Base-by-base conservation (phyloP, 2,329 filamentous ascomycete species). In the Didymella exigua region DNA sequence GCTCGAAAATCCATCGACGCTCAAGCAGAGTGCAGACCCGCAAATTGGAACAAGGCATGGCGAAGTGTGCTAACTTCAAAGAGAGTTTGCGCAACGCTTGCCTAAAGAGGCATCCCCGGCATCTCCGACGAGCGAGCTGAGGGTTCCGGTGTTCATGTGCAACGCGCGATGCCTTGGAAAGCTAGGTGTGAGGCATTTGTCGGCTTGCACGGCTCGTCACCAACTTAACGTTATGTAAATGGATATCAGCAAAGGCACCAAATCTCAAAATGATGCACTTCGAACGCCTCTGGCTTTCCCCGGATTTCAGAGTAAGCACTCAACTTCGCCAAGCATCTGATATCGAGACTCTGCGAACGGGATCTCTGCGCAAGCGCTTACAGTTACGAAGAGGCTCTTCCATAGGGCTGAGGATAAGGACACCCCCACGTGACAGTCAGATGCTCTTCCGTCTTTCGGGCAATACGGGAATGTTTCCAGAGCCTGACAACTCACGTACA, bases 331-430 rank as follows among this genome's bases (percentile, higher is more conserved):
- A 65, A 62, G 60, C 52, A 53, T 62, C 50, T 58, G 48, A 56
- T 30, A 23, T 42, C 51, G 55, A 48, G 53, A 45, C 53, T 58
- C 54, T 58, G 56, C 58, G 48, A 56, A 49, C 65, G 65, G 63
- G 59, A 58, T 42, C 56, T 54, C 30, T 61, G 64, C 64, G 53
- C 64, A 66, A 67, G 64, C 60, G 65, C 65, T 68, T 62, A 68
- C 65, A 52, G 16, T 54, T 54, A 60, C 56, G 58, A 63, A 53
- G 58, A 59, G 59, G 58, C 54, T 58, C 47, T 42, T 37, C 41
- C 44, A 50, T 58, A 66, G 59, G 63, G 63, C 62, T 66, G 59
- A 58, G 19, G 51, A 49, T 10, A 37, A 41, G 44, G 44, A 37
- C 27, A 37, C 45, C 34, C 53, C 61, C 60, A 61, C 61, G 54